phyloP scores from a whole-genome alignment of 2,329 filamentous ascomycete species.

The Sporothrix pseudoabietina region DNA sequence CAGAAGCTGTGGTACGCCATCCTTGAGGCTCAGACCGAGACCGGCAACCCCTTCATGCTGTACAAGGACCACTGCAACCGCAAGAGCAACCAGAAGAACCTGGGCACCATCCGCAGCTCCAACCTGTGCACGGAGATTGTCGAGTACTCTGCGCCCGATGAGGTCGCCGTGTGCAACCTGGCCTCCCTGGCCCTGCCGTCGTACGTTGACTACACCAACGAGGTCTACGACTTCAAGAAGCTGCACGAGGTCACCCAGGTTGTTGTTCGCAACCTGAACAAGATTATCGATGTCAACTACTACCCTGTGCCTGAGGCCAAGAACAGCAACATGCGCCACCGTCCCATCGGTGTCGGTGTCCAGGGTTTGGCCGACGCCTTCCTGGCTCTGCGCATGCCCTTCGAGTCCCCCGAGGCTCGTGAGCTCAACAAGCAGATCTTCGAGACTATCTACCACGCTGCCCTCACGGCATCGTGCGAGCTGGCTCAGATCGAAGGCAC shows the following conservation, averaged over 20 bases:
- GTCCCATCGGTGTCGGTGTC: constrained; percentile 94
- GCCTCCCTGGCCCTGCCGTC: constrained; percentile 90
- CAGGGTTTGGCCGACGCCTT: constrained; percentile 98
- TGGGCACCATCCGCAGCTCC: constrained; percentile 96
- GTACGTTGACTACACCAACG: constrained; percentile 83
- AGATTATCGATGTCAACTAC: constrained; percentile 97
- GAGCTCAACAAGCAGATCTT: constrained; percentile 98
- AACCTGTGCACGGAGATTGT: constrained; percentile 99
- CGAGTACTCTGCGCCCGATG: constrained; percentile 94
- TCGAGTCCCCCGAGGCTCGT: constrained; percentile 92
- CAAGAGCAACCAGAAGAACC: constrained; percentile 99
- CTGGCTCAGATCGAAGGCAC: constrained; percentile 80
- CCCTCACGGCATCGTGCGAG: constrained; percentile 84
- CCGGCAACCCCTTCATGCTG: constrained; percentile 98
- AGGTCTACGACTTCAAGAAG: constrained; percentile 92
- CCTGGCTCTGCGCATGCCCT: constrained; percentile 92
- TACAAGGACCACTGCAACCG: constrained; percentile 99
- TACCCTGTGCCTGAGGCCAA: constrained; percentile 94
- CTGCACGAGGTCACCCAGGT: constrained; percentile 92
- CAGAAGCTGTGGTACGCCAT: constrained; percentile 99
- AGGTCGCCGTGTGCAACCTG: constrained; percentile 98
- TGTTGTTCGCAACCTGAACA: constrained; percentile 93
- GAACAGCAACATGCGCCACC: constrained; percentile 96
- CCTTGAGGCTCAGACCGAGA: constrained; percentile 97
- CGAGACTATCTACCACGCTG: constrained; percentile 98